Conservation (phyloP, 768 basidiomycete species). For the Multifurca ochricompacta region DNA sequence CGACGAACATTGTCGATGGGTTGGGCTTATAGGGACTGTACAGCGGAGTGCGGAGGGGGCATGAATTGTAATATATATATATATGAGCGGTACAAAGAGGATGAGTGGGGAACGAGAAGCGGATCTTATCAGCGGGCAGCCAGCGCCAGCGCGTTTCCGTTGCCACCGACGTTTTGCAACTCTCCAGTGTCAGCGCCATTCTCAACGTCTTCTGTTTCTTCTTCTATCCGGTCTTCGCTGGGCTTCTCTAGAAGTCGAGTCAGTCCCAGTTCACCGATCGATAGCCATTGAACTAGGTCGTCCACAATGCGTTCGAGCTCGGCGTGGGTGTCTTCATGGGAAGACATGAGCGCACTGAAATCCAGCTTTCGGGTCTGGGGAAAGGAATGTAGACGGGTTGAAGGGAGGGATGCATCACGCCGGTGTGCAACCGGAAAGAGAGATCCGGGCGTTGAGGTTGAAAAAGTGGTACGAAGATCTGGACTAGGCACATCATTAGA, state of each 20-base stretch:
- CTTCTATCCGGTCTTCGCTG: slow-evolving; percentile 47
- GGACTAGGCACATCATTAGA: slow-evolving; percentile 1
- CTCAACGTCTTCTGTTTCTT: slow-evolving; percentile 47
- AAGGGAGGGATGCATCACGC: slow-evolving; percentile 19
- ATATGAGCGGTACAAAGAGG: neutral
- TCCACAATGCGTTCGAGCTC: slow-evolving; percentile 71
- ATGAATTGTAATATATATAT: too few species aligned
- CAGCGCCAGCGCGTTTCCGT: slow-evolving; percentile 5
- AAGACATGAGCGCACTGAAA: slow-evolving; percentile 47
- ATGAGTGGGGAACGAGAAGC: neutral
- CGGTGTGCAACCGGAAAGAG: slow-evolving; percentile 23
- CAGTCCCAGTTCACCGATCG: slow-evolving; percentile 65
- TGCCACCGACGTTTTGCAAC: neutral
- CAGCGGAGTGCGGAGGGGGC: neutral
- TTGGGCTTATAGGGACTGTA: neutral
- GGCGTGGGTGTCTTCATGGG: slow-evolving; percentile 49
- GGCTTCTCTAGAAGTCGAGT: slow-evolving; percentile 52
- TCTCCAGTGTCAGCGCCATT: neutral
- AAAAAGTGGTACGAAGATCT: slow-evolving; percentile 1
- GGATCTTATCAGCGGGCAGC: slow-evolving; percentile 5
- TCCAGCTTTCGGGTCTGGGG: slow-evolving; percentile 61
- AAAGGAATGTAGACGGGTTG: slow-evolving; percentile 15
- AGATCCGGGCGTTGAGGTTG: slow-evolving; percentile 18
- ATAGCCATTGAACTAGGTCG: slow-evolving; percentile 70
- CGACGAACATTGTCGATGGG: neutral